These are phyloP conservation scores for Tephrocybe sp. DNA, from an alignment of 768 basidiomycete species.

Conservation along the genomic window DNA sequence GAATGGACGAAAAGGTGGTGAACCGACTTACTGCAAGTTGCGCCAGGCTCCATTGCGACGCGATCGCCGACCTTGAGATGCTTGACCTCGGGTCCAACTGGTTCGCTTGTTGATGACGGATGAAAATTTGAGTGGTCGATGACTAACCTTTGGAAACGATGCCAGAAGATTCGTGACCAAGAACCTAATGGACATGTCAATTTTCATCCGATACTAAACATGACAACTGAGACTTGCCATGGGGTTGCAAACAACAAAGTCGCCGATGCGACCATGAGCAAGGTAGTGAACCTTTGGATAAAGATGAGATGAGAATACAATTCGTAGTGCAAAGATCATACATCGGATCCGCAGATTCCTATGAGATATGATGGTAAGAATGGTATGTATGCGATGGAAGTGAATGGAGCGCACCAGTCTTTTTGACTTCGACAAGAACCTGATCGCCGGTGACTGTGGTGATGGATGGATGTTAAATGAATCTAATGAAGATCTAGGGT, in stretches of 20 bases:
- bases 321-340: slow-evolving; percentile 26
- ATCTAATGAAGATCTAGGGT: neutral
- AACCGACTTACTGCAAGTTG: slow-evolving; percentile 60
- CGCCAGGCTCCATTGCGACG: slow-evolving; percentile 91
- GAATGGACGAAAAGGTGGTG: slow-evolving; percentile 1
- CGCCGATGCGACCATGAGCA: slow-evolving; percentile 74
- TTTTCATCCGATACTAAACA: neutral
- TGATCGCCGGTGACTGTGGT: slow-evolving; percentile 63
- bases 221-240: slow-evolving; percentile 57
- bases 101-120: neutral
- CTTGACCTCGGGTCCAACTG: slow-evolving; percentile 77
- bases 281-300: slow-evolving; percentile 68
- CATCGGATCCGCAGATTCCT: slow-evolving; percentile 94
- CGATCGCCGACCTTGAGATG: slow-evolving; percentile 79
- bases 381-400: slow-evolving; percentile 5
- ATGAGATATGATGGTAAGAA: slow-evolving; percentile 3
- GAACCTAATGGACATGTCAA: slow-evolving; percentile 75
- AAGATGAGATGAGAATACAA: slow-evolving; percentile 13
- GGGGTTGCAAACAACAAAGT: slow-evolving; percentile 75
- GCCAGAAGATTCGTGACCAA: slow-evolving; percentile 93
- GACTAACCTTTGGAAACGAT: slow-evolving; percentile 61
- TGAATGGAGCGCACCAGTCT: slow-evolving; percentile 61
- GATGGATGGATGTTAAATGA: slow-evolving; percentile 2
- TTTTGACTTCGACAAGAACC: slow-evolving; percentile 87
- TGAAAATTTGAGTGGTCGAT: neutral